phyloP scores from a whole-genome alignment of 2,329 filamentous ascomycete genomes.

The Akanthomyces muscarius region DNA sequence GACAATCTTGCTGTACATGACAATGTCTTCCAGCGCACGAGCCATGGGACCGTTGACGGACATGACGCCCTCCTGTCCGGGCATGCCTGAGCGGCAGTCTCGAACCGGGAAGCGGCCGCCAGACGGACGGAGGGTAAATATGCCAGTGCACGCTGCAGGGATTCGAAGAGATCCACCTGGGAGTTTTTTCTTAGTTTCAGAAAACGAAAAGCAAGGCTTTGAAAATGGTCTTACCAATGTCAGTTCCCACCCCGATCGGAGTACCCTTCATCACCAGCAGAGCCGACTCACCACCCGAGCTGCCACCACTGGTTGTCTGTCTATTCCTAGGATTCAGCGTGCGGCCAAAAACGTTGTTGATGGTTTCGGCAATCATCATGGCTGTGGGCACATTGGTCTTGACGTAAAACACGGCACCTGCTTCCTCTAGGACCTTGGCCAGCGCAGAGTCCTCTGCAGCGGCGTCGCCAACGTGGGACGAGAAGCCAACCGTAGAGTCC shows the following conservation, averaged over 20 bases:
- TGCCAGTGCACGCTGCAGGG: conserved; percentile 53
- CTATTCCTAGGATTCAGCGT: conserved; percentile 60
- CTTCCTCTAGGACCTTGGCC: conserved; percentile 38
- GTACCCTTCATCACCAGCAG: conserved; percentile 57
- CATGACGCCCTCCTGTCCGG: conserved; percentile 61
- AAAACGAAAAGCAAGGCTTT: accelerated
- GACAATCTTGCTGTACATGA: conserved; percentile 49
- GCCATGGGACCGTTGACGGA: conserved; percentile 63
- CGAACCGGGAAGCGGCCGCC: conserved; percentile 57
- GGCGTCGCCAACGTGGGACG: conserved; percentile 56
- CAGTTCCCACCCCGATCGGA: conserved; percentile 58
- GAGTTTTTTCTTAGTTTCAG: not conserved
- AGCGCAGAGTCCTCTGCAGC: conserved; percentile 40
- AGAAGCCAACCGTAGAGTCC: conserved; percentile 61
- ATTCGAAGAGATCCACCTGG: conserved; percentile 50
- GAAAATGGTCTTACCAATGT: conserved; percentile 42
- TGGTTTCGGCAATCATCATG: conserved; percentile 65
- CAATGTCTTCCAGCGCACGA: conserved; percentile 50
- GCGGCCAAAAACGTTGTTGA: conserved; percentile 62
- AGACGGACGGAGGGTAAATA: conserved; percentile 54
- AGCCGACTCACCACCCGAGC: conserved; percentile 63
- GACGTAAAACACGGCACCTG: conserved; percentile 53
- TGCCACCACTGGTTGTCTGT: conserved; percentile 58
- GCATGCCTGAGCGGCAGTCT: conserved; percentile 51
- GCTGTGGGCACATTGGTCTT: conserved; percentile 58